Evolutionary conservation across 495 filamentous ascomycete species (phyloP).

Genomic region (Aspergillus olivimuriae): DNA sequence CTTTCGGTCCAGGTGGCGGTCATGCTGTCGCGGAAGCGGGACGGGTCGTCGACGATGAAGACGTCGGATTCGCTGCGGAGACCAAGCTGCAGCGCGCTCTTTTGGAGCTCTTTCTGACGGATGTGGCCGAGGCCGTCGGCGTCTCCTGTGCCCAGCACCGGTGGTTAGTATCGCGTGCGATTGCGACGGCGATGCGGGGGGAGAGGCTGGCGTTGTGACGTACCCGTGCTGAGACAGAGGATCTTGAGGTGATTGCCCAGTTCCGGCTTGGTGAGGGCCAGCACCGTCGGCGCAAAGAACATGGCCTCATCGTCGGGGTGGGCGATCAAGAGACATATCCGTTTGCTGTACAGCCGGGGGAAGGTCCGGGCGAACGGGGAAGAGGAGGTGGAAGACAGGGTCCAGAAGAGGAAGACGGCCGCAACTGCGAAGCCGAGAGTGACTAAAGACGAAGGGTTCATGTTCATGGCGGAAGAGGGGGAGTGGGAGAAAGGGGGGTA

Average conservation of each 20-base stretch:
- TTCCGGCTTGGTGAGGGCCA: constrained; percentile 67
- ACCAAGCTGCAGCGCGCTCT: constrained; percentile 69
- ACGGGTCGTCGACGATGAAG: constrained; percentile 69
- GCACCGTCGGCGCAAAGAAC: constrained; percentile 91
- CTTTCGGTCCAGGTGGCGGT: constrained; percentile 61
- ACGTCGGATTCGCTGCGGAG: constrained; percentile 67
- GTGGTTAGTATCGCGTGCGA: background rate
- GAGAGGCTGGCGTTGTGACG: constrained; percentile 8
- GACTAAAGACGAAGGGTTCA: constrained; percentile 15
- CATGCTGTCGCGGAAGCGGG: constrained; percentile 83
- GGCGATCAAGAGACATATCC: constrained; percentile 85
- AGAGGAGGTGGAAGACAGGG: constrained; percentile 44
- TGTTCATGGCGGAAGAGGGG: too few species aligned
- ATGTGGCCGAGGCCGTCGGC: constrained; percentile 80
- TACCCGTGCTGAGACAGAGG: constrained; percentile 81
- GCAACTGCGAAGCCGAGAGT: constrained; percentile 27
- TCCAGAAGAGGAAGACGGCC: constrained; percentile 39
- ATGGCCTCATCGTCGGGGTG: constrained; percentile 99
- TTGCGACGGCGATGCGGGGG: too few species aligned
- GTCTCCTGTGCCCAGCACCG: constrained; percentile 46
- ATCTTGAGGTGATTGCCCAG: constrained; percentile 88
- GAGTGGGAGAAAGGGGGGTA: background rate
- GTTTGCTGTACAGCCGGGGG: constrained; percentile 67
- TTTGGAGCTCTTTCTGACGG: constrained; percentile 74
- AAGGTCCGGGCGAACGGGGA: constrained; percentile 62